phyloP scores from a whole-genome alignment of 257 asterid genomes.

The Gynochthodes officinalis region DNA sequence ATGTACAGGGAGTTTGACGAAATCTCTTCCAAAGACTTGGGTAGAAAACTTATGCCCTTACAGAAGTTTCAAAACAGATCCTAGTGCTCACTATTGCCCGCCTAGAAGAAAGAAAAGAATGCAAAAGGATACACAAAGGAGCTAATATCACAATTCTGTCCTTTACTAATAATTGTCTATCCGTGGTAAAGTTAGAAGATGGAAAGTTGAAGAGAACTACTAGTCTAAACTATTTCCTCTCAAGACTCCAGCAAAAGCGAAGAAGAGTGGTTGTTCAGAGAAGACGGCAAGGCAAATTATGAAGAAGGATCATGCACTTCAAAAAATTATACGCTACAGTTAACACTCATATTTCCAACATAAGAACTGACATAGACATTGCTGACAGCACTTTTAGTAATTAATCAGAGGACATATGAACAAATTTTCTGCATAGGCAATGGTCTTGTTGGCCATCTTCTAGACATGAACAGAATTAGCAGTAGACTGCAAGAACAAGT shows the following conservation, averaged over 20 bases:
- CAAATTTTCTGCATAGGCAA: background rate
- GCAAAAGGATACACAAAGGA: background rate
- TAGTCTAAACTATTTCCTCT: background rate
- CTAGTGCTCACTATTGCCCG: background rate
- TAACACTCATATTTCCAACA: background rate
- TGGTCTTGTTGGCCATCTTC: background rate
- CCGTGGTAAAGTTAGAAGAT: background rate
- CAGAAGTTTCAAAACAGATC: background rate
- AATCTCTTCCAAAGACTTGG: background rate
- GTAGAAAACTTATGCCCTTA: background rate
- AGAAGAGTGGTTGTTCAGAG: background rate
- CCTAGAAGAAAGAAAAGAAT: background rate
- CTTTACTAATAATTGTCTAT: background rate
- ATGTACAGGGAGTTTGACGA: background rate
- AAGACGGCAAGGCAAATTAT: background rate
- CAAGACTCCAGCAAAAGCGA: background rate
- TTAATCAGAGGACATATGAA: background rate
- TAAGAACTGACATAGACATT: background rate
- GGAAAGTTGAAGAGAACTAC: background rate
- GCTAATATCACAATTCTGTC: background rate
- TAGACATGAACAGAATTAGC: background rate
- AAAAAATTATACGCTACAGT: background rate
- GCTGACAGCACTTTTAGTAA: background rate
- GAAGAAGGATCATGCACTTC: background rate
- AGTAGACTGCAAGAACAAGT: background rate